Conservation (phyloP, 2,329 filamentous ascomycete genomes). For the Neonectria coccinea region DNA sequence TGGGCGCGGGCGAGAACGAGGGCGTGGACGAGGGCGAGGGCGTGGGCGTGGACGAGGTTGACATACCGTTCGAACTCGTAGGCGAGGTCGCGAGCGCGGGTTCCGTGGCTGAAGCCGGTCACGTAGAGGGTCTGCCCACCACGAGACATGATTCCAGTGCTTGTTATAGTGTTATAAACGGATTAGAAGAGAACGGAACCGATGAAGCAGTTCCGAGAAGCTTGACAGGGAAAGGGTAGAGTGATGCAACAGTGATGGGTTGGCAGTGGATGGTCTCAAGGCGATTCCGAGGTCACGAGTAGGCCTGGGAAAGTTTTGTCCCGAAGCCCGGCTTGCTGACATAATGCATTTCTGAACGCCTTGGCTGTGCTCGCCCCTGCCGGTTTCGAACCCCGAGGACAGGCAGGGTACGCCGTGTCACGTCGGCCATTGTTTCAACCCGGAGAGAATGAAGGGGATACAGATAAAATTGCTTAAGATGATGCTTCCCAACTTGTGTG, state of each 20-base stretch:
- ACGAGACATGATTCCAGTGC: constrained; percentile 78
- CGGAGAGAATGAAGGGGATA: neutral
- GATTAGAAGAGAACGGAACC: constrained; percentile 31
- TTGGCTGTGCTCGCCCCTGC: constrained; percentile 10
- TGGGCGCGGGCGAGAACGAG: constrained; percentile 45
- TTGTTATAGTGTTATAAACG: constrained; percentile 19
- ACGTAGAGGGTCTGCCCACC: constrained; percentile 96
- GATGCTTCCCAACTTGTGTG: neutral
- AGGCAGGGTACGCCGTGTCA: neutral
- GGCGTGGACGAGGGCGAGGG: constrained; percentile 52
- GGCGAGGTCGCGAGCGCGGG: constrained; percentile 97
- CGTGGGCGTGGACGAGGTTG: constrained; percentile 61
- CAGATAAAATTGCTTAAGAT: neutral
- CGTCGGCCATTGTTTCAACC: neutral
- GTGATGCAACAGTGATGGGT: constrained; percentile 39
- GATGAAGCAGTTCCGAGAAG: constrained; percentile 45
- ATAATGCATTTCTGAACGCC: constrained; percentile 32
- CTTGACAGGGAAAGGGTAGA: constrained; percentile 28
- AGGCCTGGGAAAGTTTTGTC: constrained; percentile 44
- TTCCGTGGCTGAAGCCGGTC: constrained; percentile 98
- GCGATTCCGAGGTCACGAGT: constrained; percentile 40
- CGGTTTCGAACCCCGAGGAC: neutral
- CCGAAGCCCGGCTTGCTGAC: constrained; percentile 39
- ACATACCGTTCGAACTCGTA: constrained; percentile 99
- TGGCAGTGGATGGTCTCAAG: constrained; percentile 34